phyloP scores from a whole-genome alignment of 2,329 filamentous ascomycete genomes.

The Fusarium pseudonygamai region DNA sequence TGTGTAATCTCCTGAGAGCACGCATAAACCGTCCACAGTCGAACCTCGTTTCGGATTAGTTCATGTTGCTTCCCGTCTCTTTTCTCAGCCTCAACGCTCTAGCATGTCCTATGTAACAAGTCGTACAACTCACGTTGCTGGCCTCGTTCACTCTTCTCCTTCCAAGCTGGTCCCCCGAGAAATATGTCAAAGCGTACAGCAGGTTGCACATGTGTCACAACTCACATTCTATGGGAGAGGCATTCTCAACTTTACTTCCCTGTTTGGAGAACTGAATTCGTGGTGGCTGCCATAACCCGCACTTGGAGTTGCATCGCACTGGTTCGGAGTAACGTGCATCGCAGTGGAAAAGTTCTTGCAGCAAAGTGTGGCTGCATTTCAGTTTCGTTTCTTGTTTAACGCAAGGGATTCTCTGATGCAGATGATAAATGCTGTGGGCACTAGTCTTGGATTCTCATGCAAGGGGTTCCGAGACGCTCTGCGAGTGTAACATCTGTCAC shows the following conservation, averaged over 20 bases:
- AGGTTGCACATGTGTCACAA: constrained; percentile 17
- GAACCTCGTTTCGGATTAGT: constrained; percentile 20
- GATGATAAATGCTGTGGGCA: neutral
- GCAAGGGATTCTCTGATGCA: constrained; percentile 21
- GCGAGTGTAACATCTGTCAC: constrained; percentile 14
- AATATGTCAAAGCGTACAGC: constrained; percentile 19
- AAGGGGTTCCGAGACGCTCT: constrained; percentile 29
- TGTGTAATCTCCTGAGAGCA: constrained; percentile 24
- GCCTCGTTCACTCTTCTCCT: constrained; percentile 12
- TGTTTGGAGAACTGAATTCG: constrained; percentile 4
- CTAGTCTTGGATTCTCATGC: constrained; percentile 15
- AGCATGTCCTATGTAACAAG: constrained; percentile 19
- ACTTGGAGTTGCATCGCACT: constrained; percentile 24
- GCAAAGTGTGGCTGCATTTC: constrained; percentile 26
- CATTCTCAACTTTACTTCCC: neutral
- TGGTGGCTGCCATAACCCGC: constrained; percentile 7
- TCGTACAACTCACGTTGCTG: constrained; percentile 23
- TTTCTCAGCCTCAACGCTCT: constrained; percentile 33
- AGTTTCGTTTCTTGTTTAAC: neutral
- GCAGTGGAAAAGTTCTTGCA: constrained; percentile 17
- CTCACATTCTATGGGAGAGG: constrained; percentile 9
- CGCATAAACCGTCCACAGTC: neutral
- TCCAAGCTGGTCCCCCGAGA: neutral
- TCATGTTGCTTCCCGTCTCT: constrained; percentile 22
- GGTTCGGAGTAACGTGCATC: constrained; percentile 21